Percentiles rank a stretch among this genome's conserved stretches.
Evolutionary conservation across 1,139 yeast genomes (phyloP).

Genomic region (Wickerhamomyces sp.): DNA sequence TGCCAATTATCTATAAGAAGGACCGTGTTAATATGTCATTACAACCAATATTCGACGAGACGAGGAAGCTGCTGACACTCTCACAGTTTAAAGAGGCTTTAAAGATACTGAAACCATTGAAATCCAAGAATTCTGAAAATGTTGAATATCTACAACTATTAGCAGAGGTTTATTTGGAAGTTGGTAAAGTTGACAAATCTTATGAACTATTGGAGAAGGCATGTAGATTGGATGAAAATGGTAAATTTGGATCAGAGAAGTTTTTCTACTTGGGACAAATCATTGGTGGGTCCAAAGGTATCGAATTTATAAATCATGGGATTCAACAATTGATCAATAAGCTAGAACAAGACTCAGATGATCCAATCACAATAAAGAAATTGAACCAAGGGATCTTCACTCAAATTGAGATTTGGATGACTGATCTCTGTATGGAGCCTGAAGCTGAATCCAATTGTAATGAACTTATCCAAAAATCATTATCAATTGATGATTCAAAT

Average conservation of each 20-base stretch:
- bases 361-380: constrained; percentile 29
- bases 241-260: constrained; percentile 65
- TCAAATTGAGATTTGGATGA: constrained; percentile 97
- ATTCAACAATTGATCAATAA: constrained; percentile 36
- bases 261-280: constrained; percentile 89
- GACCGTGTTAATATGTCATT: constrained; percentile 1
- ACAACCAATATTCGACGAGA: constrained; percentile 20
- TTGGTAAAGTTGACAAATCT: constrained; percentile 74
- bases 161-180: constrained; percentile 78
- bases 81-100: constrained; percentile 37
- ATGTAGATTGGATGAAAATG: constrained; percentile 67
- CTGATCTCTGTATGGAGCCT: constrained; percentile 92
- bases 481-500: constrained; percentile 47
- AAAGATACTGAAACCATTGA: constrained; percentile 28
- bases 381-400: constrained; percentile 77
- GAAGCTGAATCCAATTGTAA: constrained; percentile 85
- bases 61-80: constrained; percentile 30
- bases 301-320: constrained; percentile 62
- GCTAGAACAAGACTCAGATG: constrained; percentile 23
- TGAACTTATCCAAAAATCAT: constrained; percentile 58
- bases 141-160: constrained; percentile 41
- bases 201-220: constrained; percentile 58
- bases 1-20: too few relatives aligned
- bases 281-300: constrained; percentile 76
- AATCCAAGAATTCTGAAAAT: constrained; percentile 25